Base-by-base conservation (phyloP, 306 rosid species). In the Prunus davidiana region DNA sequence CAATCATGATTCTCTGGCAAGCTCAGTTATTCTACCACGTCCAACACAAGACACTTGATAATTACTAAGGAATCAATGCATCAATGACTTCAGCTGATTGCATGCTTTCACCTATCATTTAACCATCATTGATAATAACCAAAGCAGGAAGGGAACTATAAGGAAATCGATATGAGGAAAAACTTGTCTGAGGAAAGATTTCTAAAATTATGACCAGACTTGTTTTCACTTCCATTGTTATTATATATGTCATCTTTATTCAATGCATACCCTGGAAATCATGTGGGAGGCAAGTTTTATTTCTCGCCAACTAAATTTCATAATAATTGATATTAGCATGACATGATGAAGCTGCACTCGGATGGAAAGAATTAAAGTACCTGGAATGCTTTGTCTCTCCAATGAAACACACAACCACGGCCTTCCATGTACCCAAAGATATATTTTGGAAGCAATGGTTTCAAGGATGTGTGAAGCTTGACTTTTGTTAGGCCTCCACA, bases 401-500 rank as follows among this genome's bases (percentile, higher is more conserved):
- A 88, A 79, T 80, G 80, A 72, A 91, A 81, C 72, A 52, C 76
- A 74, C 94, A 89, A 8, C 93, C 97, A 6, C 94, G 85, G 64
- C 81, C 79, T 80, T 85, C 87, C 89, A 88, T 84, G 76, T 69
- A 69, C 28, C 83, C 77, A 55, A 75, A 71, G 80, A 91, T 66
- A 47, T 82, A 75, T 64, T 76, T 78, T 67, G 90, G 87, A 22
- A 91, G 86, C 27, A 74, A 76, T 38, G 89, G 78, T 82, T 81
- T 87, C n/a, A 84, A 91, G 76, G 83, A 84, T 71, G 89, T 60
- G 64, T 86, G 84, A 43, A 91, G 86, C 87, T 91, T 91, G 77
- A 88, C 89, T 80, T 80, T 89, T 67, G 85, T 86, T 75, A 89
- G 80, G 45, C 86, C 82, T 70, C 80, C 84, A 69, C 86, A 78